Conservation (phyloP, 2,329 filamentous ascomycete genomes). For the Curvularia sp. region DNA sequence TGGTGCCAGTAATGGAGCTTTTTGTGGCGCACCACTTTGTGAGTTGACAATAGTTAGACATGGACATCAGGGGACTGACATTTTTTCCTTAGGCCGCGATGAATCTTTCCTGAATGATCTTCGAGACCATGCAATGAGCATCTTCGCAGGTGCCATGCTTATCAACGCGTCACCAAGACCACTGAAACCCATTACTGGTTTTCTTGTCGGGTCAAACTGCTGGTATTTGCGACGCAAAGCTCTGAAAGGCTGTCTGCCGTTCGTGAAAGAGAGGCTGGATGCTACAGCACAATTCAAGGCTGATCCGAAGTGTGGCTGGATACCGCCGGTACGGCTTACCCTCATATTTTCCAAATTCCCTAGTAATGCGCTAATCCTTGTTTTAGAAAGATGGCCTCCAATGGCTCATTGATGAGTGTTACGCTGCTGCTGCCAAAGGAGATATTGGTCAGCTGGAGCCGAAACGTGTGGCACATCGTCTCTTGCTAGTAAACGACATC, state of each 20-base stretch:
- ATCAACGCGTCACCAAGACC: conserved; percentile 23
- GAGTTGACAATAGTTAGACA: background rate
- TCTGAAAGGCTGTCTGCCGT: conserved; percentile 21
- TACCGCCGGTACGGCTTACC: conserved; percentile 16
- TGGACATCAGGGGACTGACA: background rate
- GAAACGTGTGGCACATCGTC: conserved; percentile 22
- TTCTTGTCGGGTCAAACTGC: conserved; percentile 18
- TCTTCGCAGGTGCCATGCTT: conserved; percentile 25
- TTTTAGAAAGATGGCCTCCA: conserved; percentile 25
- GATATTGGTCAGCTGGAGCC: conserved; percentile 23
- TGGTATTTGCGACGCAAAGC: conserved; percentile 20
- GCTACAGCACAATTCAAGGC: conserved; percentile 24
- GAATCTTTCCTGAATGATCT: conserved; percentile 21
- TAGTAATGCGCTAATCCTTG: conserved; percentile 2
- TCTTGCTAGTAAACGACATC: conserved; percentile 26
- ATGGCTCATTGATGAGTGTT: conserved; percentile 28
- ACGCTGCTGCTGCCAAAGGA: conserved; percentile 18
- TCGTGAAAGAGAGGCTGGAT: conserved; percentile 24
- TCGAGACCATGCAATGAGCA: conserved; percentile 24
- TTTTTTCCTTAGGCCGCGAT: conserved; percentile 15
- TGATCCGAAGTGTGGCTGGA: conserved; percentile 20
- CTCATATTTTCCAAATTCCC: background rate
- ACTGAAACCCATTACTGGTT: conserved; percentile 21
- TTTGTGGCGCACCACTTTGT: conserved; percentile 28
- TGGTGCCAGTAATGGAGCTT: conserved; percentile 25